These are phyloP conservation scores for Rhinocladiella similis DNA, from an alignment of 2,329 filamentous ascomycete genomes.

Conservation along the genomic window DNA sequence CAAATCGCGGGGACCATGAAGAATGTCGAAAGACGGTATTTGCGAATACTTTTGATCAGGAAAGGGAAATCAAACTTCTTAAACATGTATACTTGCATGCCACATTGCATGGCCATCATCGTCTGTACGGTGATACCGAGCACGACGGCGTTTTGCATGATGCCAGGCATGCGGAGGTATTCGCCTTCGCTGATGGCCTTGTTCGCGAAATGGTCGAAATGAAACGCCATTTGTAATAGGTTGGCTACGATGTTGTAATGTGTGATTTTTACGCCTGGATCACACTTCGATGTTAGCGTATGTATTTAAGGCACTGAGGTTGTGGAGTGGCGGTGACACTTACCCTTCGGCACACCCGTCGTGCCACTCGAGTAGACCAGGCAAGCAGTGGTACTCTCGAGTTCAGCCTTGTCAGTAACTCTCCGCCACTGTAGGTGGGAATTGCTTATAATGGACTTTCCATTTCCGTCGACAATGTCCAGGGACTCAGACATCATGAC, in stretches of 20 bases:
- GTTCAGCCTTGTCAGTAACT: conserved; percentile 50
- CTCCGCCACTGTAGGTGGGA: conserved; percentile 52
- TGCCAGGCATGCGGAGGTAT: conserved; percentile 20
- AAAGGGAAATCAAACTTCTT: conserved; percentile 19
- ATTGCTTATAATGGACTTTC: conserved; percentile 36
- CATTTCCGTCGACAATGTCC: conserved; percentile 25
- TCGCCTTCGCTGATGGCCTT: conserved; percentile 15
- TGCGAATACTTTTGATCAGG: conserved; percentile 12
- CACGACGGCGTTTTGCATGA: conserved; percentile 22
- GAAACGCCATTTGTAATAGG: conserved; percentile 20
- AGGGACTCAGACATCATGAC: conserved; percentile 44
- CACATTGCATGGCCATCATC: conserved; percentile 19
- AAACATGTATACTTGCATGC: conserved; percentile 24
- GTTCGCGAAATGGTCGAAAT: conserved; percentile 17
- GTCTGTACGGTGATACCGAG: conserved; percentile 20
- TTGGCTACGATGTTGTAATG: conserved; percentile 21
- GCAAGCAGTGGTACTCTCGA: conserved; percentile 56
- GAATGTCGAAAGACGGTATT: conserved; percentile 16
- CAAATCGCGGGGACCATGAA: conserved; percentile 22
- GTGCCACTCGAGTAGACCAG: conserved; percentile 78
- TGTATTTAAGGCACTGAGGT: too few species aligned
- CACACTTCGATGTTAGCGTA: background rate
- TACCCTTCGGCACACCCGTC: conserved; percentile 70
- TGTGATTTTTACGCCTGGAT: conserved; percentile 15
- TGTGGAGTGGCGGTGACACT: background rate